A percentile compares a stretch with the other conserved stretches of the same genome.
These are phyloP conservation scores for Aspergillus fumigatus DNA, from an alignment of 2,329 filamentous ascomycete species.

Conservation along the genomic window DNA sequence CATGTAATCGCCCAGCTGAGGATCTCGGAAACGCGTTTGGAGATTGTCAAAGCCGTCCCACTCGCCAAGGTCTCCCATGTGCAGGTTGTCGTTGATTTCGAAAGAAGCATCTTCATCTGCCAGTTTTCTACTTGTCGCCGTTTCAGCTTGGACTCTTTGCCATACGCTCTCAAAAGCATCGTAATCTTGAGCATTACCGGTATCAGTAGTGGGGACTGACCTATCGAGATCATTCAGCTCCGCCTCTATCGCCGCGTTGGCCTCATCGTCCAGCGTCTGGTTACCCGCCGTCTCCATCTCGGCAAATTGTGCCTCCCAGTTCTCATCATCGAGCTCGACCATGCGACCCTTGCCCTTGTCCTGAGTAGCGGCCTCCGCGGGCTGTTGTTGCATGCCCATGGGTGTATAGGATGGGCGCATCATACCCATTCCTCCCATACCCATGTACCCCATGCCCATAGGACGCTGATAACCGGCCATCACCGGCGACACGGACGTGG, in stretches of 20 bases:
- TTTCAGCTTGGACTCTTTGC: slow-evolving; percentile 45
- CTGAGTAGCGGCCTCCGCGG: slow-evolving; percentile 45
- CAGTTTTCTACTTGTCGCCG: slow-evolving; percentile 50
- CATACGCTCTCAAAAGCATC: slow-evolving; percentile 83
- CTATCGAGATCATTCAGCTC: slow-evolving; percentile 88
- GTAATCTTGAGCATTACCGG: slow-evolving; percentile 62
- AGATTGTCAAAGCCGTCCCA: slow-evolving; percentile 72
- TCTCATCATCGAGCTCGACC: slow-evolving; percentile 85
- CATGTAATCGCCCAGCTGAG: slow-evolving; percentile 80
- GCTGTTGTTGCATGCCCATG: slow-evolving; percentile 47
- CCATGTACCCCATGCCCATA: slow-evolving; percentile 37
- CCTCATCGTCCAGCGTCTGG: slow-evolving; percentile 55
- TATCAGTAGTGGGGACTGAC: slow-evolving; percentile 62
- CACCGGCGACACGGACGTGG: slow-evolving; percentile 52
- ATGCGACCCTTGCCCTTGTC: slow-evolving; percentile 80
- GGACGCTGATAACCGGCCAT: slow-evolving; percentile 49
- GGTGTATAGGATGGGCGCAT: slow-evolving; percentile 43
- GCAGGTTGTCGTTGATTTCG: slow-evolving; percentile 43
- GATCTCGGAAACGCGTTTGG: slow-evolving; percentile 67
- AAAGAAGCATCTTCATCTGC: slow-evolving; percentile 59
- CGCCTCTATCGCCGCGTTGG: slow-evolving; percentile 71
- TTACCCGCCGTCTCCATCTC: slow-evolving; percentile 64
- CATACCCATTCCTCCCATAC: slow-evolving; percentile 48
- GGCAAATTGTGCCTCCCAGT: slow-evolving; percentile 96
- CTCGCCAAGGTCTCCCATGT: slow-evolving; percentile 70